Conservation (phyloP, 768 basidiomycete genomes). For the Phanerodontia chrysosporium region DNA sequence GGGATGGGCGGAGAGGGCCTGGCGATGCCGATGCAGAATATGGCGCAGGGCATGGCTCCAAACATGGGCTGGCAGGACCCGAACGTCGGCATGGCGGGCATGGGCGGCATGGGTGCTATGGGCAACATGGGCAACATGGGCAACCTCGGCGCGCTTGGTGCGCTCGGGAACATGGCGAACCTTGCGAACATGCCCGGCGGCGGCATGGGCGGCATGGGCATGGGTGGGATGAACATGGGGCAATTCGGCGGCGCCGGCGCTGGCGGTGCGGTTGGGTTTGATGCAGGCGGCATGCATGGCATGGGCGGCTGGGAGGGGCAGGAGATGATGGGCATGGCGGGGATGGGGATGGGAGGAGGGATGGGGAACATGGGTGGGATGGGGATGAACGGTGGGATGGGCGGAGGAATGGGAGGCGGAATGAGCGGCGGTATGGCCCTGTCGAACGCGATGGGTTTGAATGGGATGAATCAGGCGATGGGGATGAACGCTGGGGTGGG, state of each 20-base stretch:
- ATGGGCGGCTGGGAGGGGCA: slow-evolving; percentile 14
- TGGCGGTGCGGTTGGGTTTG: slow-evolving; percentile 23
- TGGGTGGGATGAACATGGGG: slow-evolving; percentile 30
- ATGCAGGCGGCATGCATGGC: slow-evolving; percentile 18
- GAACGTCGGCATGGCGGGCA: slow-evolving; percentile 2
- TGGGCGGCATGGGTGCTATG: slow-evolving; percentile 17
- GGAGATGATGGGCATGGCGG: slow-evolving; percentile 30
- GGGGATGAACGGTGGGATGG: slow-evolving; percentile 12
- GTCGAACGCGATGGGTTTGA: slow-evolving; percentile 30
- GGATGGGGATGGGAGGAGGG: slow-evolving; percentile 36
- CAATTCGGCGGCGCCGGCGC: slow-evolving; percentile 13
- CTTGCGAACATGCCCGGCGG: slow-evolving; percentile 1
- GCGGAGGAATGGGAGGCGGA: slow-evolving; percentile 11
- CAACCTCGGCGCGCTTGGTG: not conserved
- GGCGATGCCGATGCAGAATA: slow-evolving; percentile 12
- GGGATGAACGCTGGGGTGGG: slow-evolving; percentile 20
- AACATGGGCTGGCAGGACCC: slow-evolving; percentile 7
- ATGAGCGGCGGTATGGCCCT: slow-evolving; percentile 16
- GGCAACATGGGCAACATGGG: slow-evolving; percentile 8
- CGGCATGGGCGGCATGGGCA: slow-evolving; percentile 9
- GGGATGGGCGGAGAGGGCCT: slow-evolving; percentile 15
- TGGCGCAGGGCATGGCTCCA: not conserved
- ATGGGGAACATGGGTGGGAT: slow-evolving; percentile 27
- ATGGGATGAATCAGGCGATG: slow-evolving; percentile 10
- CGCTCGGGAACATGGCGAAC: slow-evolving; percentile 9